These are phyloP conservation scores for Nigrograna mackinnonii DNA, from an alignment of 2,329 filamentous ascomycete species.

Conservation along the genomic window DNA sequence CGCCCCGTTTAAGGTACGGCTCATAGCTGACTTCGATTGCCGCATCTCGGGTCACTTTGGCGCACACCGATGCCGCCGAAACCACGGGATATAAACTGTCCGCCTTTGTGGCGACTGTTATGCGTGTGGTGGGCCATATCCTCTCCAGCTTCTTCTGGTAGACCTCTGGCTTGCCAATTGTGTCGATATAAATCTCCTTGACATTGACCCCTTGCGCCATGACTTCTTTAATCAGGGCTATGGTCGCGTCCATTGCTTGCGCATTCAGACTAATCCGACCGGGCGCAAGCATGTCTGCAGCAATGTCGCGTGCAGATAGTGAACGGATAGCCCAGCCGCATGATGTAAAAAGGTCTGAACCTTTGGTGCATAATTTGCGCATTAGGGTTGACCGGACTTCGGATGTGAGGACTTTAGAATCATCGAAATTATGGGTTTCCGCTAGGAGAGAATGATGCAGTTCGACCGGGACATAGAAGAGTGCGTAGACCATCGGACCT, in stretches of 20 bases:
- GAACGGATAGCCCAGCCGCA: slow-evolving; percentile 85
- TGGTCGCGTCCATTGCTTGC: slow-evolving; percentile 91
- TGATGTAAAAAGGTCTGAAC: slow-evolving; percentile 59
- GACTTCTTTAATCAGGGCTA: slow-evolving; percentile 78
- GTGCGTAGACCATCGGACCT: slow-evolving; percentile 69
- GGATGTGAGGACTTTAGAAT: slow-evolving; percentile 89
- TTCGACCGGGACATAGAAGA: slow-evolving; percentile 72
- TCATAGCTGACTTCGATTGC: slow-evolving; percentile 80
- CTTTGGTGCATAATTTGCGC: slow-evolving; percentile 70
- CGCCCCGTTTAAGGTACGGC: too few species aligned
- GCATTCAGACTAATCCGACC: slow-evolving; percentile 86
- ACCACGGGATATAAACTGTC: slow-evolving; percentile 92
- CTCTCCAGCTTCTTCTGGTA: slow-evolving; percentile 86
- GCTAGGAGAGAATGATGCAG: slow-evolving; percentile 74
- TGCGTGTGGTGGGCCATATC: slow-evolving; percentile 71
- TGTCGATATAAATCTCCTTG: slow-evolving; percentile 91
- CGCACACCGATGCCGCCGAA: slow-evolving; percentile 89
- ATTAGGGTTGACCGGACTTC: slow-evolving; percentile 75
- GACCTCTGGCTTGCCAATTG: slow-evolving; percentile 77
- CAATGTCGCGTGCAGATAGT: slow-evolving; percentile 84
- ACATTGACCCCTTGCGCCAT: slow-evolving; percentile 79
- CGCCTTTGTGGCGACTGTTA: slow-evolving; percentile 70
- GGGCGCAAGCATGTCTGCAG: slow-evolving; percentile 73
- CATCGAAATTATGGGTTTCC: slow-evolving; percentile 82
- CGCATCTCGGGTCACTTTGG: slow-evolving; percentile 92